These are phyloP conservation scores for Zalaria obscura DNA, from an alignment of 2,329 filamentous ascomycete species.

Conservation along the genomic window DNA sequence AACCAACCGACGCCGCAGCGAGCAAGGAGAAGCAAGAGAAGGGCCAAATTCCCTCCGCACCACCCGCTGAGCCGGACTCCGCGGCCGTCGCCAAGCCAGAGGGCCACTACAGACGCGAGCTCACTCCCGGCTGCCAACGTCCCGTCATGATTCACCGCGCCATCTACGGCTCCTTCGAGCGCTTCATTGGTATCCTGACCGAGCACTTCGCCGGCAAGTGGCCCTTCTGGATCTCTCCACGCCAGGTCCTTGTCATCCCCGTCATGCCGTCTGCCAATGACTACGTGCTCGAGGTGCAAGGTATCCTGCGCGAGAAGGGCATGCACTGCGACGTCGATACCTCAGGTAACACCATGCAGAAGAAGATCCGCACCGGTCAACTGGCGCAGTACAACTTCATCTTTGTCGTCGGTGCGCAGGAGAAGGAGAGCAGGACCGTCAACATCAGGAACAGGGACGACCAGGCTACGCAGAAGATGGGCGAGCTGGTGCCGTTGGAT, in stretches of 20 bases:
- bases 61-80: constrained; percentile 13
- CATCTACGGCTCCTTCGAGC: constrained; percentile 57
- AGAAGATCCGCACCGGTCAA: constrained; percentile 78
- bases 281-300: constrained; percentile 63
- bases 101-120: constrained; percentile 27
- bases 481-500: constrained; percentile 45
- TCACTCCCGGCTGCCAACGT: constrained; percentile 57
- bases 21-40: constrained; percentile 13
- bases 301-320: constrained; percentile 49
- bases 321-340: constrained; percentile 61
- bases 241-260: constrained; percentile 66
- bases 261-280: constrained; percentile 58
- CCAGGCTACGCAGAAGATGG: constrained; percentile 45
- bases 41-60: constrained; percentile 18
- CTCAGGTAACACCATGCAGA: constrained; percentile 68
- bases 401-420: constrained; percentile 53
- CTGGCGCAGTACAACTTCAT: constrained; percentile 75
- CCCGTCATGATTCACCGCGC: constrained; percentile 82
- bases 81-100: constrained; percentile 14
- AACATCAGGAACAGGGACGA: constrained; percentile 54
- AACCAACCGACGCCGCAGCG: constrained; percentile 26
- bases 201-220: constrained; percentile 81
- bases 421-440: constrained; percentile 43
- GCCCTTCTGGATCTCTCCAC: constrained; percentile 80
- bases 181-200: constrained; percentile 59